Evolutionary conservation across 192 early-diverging fungal genomes (phyloP), one percentile per base, ranked within the genome.

Genomic region (Coemansia sp.): DNA sequence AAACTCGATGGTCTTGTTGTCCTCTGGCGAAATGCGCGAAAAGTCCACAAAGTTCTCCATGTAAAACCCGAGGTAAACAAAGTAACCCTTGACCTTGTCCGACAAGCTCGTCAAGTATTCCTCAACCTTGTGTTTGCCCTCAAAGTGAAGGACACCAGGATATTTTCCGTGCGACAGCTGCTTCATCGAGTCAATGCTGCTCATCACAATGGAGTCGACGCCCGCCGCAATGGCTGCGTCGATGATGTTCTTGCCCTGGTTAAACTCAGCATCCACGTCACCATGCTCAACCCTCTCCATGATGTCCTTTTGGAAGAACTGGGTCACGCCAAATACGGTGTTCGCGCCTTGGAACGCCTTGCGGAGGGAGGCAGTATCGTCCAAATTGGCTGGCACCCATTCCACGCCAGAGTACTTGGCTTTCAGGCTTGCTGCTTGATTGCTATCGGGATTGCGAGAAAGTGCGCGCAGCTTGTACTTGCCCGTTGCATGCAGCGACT

Each of bases 21-120:
- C 80, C 20, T 74, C 80, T 3, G 70, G 65, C 12, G 75, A 77
- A 34, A 82, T 64, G 36, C 72, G 75, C 16, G 72, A 36, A 63
- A 71, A 76, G 34, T 49, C 36, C 6, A 65, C 62, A 47, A 61
- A 82, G 47, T 82, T 82, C 13, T 77, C 75, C 75, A 82, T 77
- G 47, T 82, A 82, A 43, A 57, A 63, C 3, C 75, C 80, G 33
- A 71, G 38, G 33, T 69, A 65, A 44, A 82, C 22, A 16, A 72
- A 46, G 41, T 65, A 74, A 2, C 74, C 71, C 7, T 44, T 24
- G 52, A 82, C 72, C 57, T 66, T 47, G 63, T 65, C 69, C 1
- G 54, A 2, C 68, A 68, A 74, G 72, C 74, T 76, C 15, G n/a
- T 24, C 31, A 82, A 31, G 38, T 82, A 82, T 52, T 82, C 61